These are phyloP conservation scores for Phialophora expanda DNA, from an alignment of 2,329 filamentous ascomycete genomes.

Conservation along the genomic window DNA sequence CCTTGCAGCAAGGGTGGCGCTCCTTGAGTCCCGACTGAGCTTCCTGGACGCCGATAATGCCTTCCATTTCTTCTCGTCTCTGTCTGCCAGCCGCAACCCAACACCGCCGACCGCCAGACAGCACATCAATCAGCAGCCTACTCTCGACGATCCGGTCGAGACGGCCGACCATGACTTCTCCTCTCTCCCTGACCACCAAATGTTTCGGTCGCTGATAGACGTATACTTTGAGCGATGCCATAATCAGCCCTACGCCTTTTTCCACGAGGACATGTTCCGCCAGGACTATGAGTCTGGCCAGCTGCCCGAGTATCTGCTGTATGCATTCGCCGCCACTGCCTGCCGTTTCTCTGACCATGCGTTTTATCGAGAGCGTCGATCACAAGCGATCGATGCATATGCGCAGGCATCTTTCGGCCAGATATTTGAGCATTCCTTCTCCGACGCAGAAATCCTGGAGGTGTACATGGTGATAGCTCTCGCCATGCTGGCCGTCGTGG, in stretches of 20 bases:
- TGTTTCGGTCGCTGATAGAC: constrained; percentile 32
- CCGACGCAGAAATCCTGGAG: constrained; percentile 41
- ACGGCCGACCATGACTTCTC: constrained; percentile 12
- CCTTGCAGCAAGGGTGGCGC: constrained; percentile 24
- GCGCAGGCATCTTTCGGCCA: constrained; percentile 45
- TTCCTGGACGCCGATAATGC: constrained; percentile 20
- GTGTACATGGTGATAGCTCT: constrained; percentile 47
- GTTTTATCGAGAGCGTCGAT: constrained; percentile 39
- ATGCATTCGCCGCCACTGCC: constrained; percentile 45
- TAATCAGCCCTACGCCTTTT: constrained; percentile 49
- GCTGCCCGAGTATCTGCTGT: constrained; percentile 43
- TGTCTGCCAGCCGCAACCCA: background rate
- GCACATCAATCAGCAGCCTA: constrained; percentile 4
- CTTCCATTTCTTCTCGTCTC: constrained; percentile 13
- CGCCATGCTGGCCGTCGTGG: constrained; percentile 46
- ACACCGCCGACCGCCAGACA: background rate
- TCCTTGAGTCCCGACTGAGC: constrained; percentile 24
- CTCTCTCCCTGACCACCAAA: constrained; percentile 3
- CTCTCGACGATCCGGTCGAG: background rate
- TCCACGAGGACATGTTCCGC: constrained; percentile 46
- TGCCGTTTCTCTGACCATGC: constrained; percentile 44
- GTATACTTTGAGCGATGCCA: constrained; percentile 47
- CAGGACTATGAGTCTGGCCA: constrained; percentile 38
- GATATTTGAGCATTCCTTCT: constrained; percentile 45
- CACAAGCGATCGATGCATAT: constrained; percentile 39